These are phyloP conservation scores for Trichoderma sp. DNA, from an alignment of 2,329 filamentous ascomycete genomes.

Conservation along the genomic window DNA sequence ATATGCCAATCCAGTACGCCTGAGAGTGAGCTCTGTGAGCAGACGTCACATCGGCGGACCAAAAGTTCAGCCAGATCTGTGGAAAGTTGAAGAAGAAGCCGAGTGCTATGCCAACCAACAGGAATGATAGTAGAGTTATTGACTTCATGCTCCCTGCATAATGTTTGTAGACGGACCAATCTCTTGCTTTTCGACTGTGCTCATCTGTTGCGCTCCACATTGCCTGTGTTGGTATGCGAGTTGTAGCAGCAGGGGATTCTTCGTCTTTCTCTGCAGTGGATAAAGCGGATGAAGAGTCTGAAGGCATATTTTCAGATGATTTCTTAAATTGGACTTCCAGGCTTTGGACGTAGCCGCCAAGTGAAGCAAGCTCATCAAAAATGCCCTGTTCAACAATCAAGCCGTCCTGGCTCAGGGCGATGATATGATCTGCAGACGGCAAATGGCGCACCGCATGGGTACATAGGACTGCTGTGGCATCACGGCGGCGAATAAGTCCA, in stretches of 20 bases:
- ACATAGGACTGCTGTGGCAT: constrained; percentile 48
- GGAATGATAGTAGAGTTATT: constrained; percentile 31
- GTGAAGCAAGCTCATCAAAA: constrained; percentile 37
- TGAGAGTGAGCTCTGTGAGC: constrained; percentile 25
- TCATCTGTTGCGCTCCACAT: constrained; percentile 24
- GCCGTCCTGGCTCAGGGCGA: constrained; percentile 50
- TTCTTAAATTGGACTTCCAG: constrained; percentile 40
- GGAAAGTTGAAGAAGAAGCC: constrained; percentile 40
- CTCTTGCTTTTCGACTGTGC: constrained; percentile 39
- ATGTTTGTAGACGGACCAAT: constrained; percentile 42
- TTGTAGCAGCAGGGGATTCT: neutral
- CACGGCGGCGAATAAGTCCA: constrained; percentile 47
- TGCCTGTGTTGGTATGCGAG: neutral
- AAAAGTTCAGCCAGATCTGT: constrained; percentile 48
- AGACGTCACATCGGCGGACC: constrained; percentile 40
- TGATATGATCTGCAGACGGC: constrained; percentile 50
- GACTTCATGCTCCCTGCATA: constrained; percentile 40
- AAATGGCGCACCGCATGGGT: constrained; percentile 42
- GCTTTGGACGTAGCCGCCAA: constrained; percentile 46
- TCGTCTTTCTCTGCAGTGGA: neutral
- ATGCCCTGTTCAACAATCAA: constrained; percentile 48
- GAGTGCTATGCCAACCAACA: constrained; percentile 32
- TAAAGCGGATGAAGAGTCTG: neutral
- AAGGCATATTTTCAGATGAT: neutral
- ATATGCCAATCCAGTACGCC: constrained; percentile 41